Evolutionary conservation across 148 eudicot genomes (phyloP).

Genomic region (Talinum fruticosum): DNA sequence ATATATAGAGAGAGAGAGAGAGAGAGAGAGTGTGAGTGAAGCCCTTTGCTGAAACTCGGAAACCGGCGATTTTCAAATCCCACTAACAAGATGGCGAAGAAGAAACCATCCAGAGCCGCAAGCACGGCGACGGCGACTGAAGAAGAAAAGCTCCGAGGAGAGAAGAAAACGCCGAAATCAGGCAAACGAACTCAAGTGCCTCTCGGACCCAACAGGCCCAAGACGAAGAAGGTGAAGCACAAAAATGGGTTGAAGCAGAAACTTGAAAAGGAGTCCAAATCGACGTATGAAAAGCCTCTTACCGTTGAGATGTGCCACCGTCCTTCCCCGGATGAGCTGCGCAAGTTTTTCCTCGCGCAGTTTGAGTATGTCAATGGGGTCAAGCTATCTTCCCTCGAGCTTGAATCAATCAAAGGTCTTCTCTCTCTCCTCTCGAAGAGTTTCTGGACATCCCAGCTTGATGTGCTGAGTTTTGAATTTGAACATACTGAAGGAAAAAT

Average conservation of each 20-base stretch:
- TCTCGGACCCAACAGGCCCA: constrained; percentile 36
- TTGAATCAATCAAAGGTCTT: constrained; percentile 61
- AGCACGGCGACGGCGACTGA: constrained; percentile 34
- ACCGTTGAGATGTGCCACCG: not conserved
- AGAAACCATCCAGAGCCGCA: not conserved
- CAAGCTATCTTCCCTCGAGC: constrained; percentile 74
- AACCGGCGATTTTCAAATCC: not conserved
- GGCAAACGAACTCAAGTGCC: constrained; percentile 21
- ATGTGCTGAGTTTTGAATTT: not conserved
- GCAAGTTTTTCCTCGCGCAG: constrained; percentile 52
- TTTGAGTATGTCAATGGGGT: constrained; percentile 57
- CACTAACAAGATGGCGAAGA: not conserved
- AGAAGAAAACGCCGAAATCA: constrained; percentile 27
- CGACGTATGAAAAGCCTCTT: constrained; percentile 15
- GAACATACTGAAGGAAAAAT: not conserved
- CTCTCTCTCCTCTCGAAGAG: not conserved
- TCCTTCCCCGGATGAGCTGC: constrained; percentile 43
- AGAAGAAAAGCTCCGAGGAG: constrained; percentile 10
- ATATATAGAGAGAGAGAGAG: too few relatives aligned
- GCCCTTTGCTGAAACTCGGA: too few relatives aligned
- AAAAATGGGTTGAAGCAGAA: constrained; percentile 10
- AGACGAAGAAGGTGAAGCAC: constrained; percentile 32
- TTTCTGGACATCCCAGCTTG: not conserved
- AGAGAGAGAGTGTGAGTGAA: too few relatives aligned
- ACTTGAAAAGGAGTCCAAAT: constrained; percentile 3